phyloP scores from a whole-genome alignment of 148 eudicot species.

The Rhododendron simsii region DNA sequence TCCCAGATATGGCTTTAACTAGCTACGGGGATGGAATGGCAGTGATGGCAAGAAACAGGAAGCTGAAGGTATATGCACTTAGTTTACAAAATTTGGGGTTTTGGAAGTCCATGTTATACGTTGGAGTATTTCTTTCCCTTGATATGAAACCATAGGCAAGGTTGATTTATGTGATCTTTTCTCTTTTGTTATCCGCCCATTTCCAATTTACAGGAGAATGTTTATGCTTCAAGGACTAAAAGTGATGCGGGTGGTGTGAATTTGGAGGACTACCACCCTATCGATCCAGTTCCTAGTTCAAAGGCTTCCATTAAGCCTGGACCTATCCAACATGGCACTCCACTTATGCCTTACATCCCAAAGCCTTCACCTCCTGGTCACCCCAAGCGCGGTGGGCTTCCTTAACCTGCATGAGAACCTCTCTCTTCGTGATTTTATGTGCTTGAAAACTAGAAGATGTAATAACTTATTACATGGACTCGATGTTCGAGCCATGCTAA shows the following conservation, averaged over 20 bases:
- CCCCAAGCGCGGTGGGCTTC: conserved; percentile 13
- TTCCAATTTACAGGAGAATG: conserved; percentile 1
- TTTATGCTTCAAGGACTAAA: conserved; percentile 1
- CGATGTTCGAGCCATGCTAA: neutral
- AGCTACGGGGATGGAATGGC: neutral
- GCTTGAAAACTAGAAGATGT: neutral
- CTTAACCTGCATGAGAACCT: neutral
- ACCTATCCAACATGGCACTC: conserved; percentile 47
- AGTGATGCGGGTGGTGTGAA: neutral
- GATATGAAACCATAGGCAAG: neutral
- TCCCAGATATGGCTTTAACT: conserved; percentile 9
- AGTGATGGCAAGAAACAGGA: conserved; percentile 14
- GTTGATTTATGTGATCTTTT: neutral
- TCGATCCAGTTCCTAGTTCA: conserved; percentile 48
- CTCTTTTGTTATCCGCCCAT: neutral
- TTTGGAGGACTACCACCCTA: conserved; percentile 16
- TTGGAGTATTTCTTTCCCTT: neutral
- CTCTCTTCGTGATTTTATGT: neutral
- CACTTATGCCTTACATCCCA: conserved; percentile 50
- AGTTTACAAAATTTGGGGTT: neutral
- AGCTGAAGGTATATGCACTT: conserved; percentile 20
- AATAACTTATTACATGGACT: neutral
- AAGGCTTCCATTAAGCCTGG: conserved; percentile 40
- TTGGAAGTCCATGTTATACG: neutral
- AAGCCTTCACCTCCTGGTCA: conserved; percentile 30